Conservation (phyloP, 2,329 filamentous ascomycete genomes). For the Colletotrichum salicis region DNA sequence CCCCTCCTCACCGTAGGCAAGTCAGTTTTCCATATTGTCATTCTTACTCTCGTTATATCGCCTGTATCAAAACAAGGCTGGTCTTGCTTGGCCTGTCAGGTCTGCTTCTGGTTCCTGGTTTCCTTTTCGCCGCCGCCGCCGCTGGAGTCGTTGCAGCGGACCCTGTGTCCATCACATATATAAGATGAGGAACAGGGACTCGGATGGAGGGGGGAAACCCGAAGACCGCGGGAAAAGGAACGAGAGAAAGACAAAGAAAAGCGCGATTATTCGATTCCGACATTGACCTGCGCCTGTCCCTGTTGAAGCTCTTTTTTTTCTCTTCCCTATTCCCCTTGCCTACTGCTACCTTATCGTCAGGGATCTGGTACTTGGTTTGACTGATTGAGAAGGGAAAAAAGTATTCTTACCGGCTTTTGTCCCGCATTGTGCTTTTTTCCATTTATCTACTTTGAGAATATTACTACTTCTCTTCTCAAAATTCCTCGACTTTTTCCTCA, state of each 20-base stretch:
- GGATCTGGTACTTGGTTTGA: constrained; percentile 10
- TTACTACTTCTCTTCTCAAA: not conserved
- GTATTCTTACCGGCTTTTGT: constrained; percentile 14
- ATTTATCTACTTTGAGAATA: not conserved
- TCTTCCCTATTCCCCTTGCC: not conserved
- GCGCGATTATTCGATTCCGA: constrained; percentile 20
- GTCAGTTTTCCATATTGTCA: not conserved
- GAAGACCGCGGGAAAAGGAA: not conserved
- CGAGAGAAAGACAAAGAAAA: not conserved
- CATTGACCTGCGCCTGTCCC: constrained; percentile 10
- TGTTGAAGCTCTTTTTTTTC: not conserved
- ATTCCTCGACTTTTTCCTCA: not conserved
- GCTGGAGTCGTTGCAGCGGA: constrained; percentile 5
- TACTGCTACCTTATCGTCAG: constrained; percentile 8
- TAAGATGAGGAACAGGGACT: constrained; percentile 17
- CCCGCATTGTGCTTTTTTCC: constrained; percentile 3
- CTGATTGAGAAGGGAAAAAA: not conserved
- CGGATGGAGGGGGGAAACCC: not conserved
- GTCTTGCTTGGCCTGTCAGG: constrained; percentile 2
- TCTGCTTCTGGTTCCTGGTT: not conserved
- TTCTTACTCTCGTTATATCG: constrained; percentile 5
- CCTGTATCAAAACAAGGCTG: constrained; percentile 14
- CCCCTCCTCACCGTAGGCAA: constrained; percentile 9
- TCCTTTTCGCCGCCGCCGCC: constrained; percentile 11
- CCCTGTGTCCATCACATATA: constrained; percentile 15